Evolutionary conservation across 345 rosid genomes (phyloP).

Genomic region (Rhodamnia rubescens): DNA sequence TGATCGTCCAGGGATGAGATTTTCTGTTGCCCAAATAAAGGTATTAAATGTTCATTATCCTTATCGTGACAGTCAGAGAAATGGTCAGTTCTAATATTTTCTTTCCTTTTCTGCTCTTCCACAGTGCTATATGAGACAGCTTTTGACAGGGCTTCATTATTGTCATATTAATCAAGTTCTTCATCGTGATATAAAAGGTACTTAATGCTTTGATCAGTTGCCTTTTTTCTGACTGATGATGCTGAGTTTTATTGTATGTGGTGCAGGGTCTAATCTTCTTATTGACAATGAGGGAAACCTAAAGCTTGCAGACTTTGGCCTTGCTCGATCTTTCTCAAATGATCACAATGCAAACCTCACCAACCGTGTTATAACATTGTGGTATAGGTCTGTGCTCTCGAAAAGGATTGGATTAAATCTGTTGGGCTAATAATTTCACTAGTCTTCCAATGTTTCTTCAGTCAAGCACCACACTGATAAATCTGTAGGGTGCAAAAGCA

Average conservation of each 20-base stretch:
- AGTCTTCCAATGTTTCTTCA: not conserved
- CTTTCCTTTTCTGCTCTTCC: slow-evolving; percentile 1
- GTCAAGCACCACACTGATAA: not conserved
- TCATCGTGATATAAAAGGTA: slow-evolving; percentile 96
- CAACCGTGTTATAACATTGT: slow-evolving; percentile 83
- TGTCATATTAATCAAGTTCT: slow-evolving; percentile 95
- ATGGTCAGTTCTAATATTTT: not conserved
- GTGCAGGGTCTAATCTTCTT: slow-evolving; percentile 88
- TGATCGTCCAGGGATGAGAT: slow-evolving; percentile 92
- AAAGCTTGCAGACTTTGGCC: slow-evolving; percentile 96
- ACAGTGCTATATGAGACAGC: slow-evolving; percentile 97
- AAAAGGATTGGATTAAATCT: not conserved
- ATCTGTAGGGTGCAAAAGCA: not conserved
- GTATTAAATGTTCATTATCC: slow-evolving; percentile 15
- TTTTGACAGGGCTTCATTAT: slow-evolving; percentile 90
- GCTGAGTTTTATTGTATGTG: not conserved
- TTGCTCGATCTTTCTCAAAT: slow-evolving; percentile 71
- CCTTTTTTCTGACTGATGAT: not conserved
- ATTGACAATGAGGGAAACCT: slow-evolving; percentile 87
- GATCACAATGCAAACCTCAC: slow-evolving; percentile 74
- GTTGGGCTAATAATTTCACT: not conserved
- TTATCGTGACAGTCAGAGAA: not conserved
- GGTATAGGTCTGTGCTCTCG: slow-evolving; percentile 64
- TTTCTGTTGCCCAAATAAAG: slow-evolving; percentile 92
- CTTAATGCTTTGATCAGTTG: not conserved